A percentile compares a stretch with the other conserved stretches of the same genome.
These are phyloP conservation scores for Aphanomyces invadans DNA, from an alignment of 352 stramenopile genomes.

Conservation along the genomic window DNA sequence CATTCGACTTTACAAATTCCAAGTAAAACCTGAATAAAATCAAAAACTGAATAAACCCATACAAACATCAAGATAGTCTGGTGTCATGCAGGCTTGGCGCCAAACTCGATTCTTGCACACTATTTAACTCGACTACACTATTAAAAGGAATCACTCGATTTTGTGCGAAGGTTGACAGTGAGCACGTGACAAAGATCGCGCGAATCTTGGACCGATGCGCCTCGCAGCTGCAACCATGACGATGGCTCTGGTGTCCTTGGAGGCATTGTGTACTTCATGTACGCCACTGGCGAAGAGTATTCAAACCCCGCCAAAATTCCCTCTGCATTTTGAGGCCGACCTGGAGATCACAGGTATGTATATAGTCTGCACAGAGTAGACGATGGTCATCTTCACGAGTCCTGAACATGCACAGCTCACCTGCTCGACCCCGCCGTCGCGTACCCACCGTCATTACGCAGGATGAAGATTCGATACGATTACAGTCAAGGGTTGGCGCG, in stretches of 20 bases:
- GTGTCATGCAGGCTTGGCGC: background rate
- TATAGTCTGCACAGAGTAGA: background rate
- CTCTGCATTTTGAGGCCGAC: conserved; percentile 19
- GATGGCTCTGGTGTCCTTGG: background rate
- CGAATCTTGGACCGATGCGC: too few species aligned
- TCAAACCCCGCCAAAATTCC: background rate
- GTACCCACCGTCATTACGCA: conserved; percentile 48
- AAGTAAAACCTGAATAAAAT: background rate
- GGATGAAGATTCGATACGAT: conserved; percentile 58
- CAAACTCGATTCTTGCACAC: background rate
- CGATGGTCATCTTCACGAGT: background rate
- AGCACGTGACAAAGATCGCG: too few species aligned
- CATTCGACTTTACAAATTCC: background rate
- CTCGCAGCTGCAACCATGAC: background rate
- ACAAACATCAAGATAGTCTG: conserved; percentile 2
- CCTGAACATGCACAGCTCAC: conserved; percentile 29
- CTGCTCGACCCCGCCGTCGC: conserved; percentile 44
- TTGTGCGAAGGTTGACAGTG: too few species aligned
- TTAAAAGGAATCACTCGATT: background rate
- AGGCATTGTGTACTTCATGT: background rate
- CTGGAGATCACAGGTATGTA: conserved; percentile 19
- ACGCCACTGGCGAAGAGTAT: background rate
- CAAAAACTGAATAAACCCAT: background rate
- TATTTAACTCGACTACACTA: background rate
- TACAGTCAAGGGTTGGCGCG: conserved; percentile 46